Evolutionary conservation across 1,284 basidiomycete genomes (phyloP), one percentile per base, ranked within the genome.

Genomic region (Rhodotorula glutinis): DNA sequence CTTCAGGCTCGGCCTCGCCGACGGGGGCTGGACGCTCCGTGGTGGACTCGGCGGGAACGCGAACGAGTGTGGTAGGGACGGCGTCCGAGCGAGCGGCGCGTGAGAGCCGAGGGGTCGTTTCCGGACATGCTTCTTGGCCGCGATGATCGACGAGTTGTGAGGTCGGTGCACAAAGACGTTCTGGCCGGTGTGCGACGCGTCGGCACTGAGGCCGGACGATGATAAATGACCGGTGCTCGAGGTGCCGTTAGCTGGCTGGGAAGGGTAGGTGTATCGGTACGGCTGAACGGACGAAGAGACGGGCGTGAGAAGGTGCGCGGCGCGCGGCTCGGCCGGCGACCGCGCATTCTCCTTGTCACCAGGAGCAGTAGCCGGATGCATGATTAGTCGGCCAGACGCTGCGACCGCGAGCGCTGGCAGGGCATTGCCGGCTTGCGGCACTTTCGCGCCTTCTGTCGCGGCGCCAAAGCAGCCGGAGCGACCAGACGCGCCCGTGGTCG

Each of bases 61-160:
- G 63, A 73, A 73, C 19, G 60, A 44, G 57, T 73, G 70, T 29
- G 67, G 53, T 11, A 73, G 61, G 23, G 65, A 65, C 3, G 72
- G 67, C 19, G 65, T 69, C 11, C 72, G 67, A 19, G 72, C 72
- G 33, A 71, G 53, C n/a, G 70, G 70, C 11, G 72, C 72, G 63
- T 73, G 66, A 29, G 69, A 71, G 1, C 72, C 72, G 25, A 71
- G 65, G 3, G 72, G 72, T 1, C 72, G 69, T 46, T 66, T 68
- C 23, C 63, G 61, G 16, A 69, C 60, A 57, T 73, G 71, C 62
- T 73, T 73, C 62, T 73, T 73, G 29, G 71, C 71, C 21, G 71
- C 69, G 57, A 73, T 73, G 51, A 71, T 67, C 52, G 61, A 61
- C 52, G 69, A 53, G 44, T 60, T 57, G 53, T 61, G 56, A 14